Base-by-base conservation (phyloP, 148 eudicot genomes). In the Amaranthus cruentus region DNA sequence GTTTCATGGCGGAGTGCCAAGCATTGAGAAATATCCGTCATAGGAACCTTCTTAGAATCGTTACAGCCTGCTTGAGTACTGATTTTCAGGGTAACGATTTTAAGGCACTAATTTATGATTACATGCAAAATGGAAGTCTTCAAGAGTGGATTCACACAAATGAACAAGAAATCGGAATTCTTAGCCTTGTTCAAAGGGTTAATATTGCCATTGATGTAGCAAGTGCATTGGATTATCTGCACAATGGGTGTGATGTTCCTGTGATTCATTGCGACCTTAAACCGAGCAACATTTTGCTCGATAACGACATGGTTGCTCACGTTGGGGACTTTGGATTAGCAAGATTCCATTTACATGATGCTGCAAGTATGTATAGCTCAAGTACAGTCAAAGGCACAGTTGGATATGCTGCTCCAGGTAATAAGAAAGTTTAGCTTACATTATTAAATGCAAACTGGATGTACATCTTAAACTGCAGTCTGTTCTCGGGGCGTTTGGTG, bases 381-480 rank as follows among this genome's bases (percentile, higher is more conserved):
- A 47, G 55, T 62, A 74, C 65, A 62, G 46, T 77, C 44, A 68
- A 59, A 66, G 80, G 83, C 11, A 77, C 72, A 0, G 44, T 77
- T 68, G 83, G 83, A 3, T 81, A 81, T 73, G 75, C 64, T n/a
- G 70, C 77, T 56, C 77, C 77, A 73, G 77, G 80, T 76, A 73
- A 57, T 3, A 9, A 46, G 9, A 21, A 2, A 7, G 1, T 28
- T 28, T 28, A 28, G 38, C 38, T 28, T 28, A 28, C 38, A 28
- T 28, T 28, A 28, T 28, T 28, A 28, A 28, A 28, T 28, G 38
- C 2, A 28, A 28, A 28, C 38, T 28, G 1, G 38, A 28, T 0
- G 2, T 28, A 28, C 38, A 18, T 46, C 0, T 28, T 47, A 28
- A 28, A 28, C 38, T 28, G 38, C 38, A 28, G 38, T 28, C 2